Evolutionary conservation across 352 stramenopile species (phyloP).

Genomic region (Saprolegnia diclina): DNA sequence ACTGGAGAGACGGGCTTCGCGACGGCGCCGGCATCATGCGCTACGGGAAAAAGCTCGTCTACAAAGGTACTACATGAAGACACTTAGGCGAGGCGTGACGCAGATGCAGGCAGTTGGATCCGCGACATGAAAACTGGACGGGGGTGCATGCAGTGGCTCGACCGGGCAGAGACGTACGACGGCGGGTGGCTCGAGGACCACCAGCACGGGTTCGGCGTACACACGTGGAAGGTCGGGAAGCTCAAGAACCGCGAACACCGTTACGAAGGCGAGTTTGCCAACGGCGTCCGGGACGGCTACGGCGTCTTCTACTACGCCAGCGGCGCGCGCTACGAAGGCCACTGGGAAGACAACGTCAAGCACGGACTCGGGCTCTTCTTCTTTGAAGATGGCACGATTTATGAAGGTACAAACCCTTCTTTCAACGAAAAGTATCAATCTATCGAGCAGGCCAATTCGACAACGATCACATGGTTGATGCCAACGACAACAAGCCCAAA

Average conservation of each 20-base stretch:
- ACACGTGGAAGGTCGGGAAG: conserved; percentile 52
- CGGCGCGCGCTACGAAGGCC: conserved; percentile 73
- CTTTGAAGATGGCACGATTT: conserved; percentile 34
- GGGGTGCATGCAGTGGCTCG: conserved; percentile 76
- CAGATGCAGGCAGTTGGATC: conserved; percentile 64
- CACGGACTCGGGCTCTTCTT: conserved; percentile 40
- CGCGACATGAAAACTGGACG: conserved; percentile 59
- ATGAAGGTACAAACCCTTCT: conserved; percentile 13
- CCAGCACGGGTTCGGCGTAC: conserved; percentile 65
- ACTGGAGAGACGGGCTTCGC: conserved; percentile 46
- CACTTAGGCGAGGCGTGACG: neutral
- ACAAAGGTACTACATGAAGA: conserved; percentile 8
- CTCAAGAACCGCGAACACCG: conserved; percentile 26
- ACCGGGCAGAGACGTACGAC: conserved; percentile 52
- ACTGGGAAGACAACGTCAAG: conserved; percentile 79
- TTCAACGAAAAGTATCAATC: neutral
- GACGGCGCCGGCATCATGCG: conserved; percentile 56
- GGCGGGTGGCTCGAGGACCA: conserved; percentile 63
- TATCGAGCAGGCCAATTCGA: conserved; percentile 8
- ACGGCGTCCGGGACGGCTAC: conserved; percentile 55
- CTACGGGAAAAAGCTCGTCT: conserved; percentile 49
- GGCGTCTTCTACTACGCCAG: conserved; percentile 85
- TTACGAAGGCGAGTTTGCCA: conserved; percentile 5
- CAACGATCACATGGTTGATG: conserved; percentile 14
- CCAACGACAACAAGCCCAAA: conserved; percentile 24